phyloP scores from a whole-genome alignment of 129 eudicot species.

The Saussurea involucrata region DNA sequence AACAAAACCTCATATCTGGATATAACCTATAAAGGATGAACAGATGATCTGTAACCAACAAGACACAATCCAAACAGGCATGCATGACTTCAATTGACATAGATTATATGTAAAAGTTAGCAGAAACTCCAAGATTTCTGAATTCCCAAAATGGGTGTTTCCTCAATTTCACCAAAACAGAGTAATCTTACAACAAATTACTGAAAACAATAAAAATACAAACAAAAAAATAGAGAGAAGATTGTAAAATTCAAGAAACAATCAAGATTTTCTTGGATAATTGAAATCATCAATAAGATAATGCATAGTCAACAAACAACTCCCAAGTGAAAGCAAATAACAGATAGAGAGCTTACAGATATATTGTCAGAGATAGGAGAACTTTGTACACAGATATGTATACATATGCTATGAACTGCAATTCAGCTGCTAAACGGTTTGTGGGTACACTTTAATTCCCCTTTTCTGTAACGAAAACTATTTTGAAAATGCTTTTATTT shows the following conservation, averaged over 20 bases:
- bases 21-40: background rate
- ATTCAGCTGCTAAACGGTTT: conserved; percentile 15
- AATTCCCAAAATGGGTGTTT: conserved; percentile 18
- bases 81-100: conserved; percentile 11
- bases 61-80: conserved; percentile 17
- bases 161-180: conserved; percentile 3
- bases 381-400: background rate
- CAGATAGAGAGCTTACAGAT: conserved; percentile 32
- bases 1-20: background rate
- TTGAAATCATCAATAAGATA: conserved; percentile 10
- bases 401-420: conserved; percentile 3
- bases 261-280: background rate
- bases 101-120: background rate
- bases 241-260: background rate
- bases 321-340: background rate
- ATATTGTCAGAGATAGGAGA: conserved; percentile 9
- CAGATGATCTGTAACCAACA: background rate
- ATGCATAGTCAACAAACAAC: conserved; percentile 1
- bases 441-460: conserved; percentile 26
- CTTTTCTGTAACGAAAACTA: conserved; percentile 16
- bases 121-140: conserved; percentile 11
- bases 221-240: background rate
- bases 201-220: background rate
- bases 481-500: background rate
- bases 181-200: background rate